Conservation (phyloP, 1,284 basidiomycete species). For the Irpex rosettiformis region DNA sequence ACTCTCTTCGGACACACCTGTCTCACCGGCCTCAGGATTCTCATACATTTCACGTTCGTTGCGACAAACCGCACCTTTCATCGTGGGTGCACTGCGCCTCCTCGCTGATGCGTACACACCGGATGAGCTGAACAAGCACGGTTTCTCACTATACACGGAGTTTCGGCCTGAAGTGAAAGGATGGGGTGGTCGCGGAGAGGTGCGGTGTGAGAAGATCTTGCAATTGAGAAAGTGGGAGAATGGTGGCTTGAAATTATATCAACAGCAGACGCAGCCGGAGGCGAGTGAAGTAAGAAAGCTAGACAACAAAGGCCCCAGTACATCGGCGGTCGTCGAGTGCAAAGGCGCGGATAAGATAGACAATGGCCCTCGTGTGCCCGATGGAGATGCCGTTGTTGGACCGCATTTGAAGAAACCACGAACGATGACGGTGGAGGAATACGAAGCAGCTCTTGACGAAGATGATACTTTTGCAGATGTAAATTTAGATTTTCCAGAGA, state of each 20-base stretch:
- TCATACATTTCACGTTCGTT: conserved; percentile 81
- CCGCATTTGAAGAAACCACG: conserved; percentile 39
- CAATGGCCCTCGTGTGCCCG: conserved; percentile 17
- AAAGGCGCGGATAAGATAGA: conserved; percentile 4
- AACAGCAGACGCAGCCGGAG: not conserved
- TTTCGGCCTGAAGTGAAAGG: conserved; percentile 70
- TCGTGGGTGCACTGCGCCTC: conserved; percentile 80
- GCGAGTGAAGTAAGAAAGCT: not conserved
- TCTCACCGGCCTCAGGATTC: conserved; percentile 71
- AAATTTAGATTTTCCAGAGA: conserved; percentile 31
- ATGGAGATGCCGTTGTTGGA: conserved; percentile 20
- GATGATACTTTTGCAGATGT: conserved; percentile 43
- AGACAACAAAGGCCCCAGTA: not conserved
- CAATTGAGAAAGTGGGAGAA: conserved; percentile 34
- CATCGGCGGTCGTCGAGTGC: not conserved
- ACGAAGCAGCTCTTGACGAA: conserved; percentile 47
- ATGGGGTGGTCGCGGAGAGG: conserved; percentile 73
- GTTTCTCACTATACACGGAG: conserved; percentile 72
- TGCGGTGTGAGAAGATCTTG: conserved; percentile 61
- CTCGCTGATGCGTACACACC: conserved; percentile 68
- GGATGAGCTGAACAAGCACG: conserved; percentile 65
- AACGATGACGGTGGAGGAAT: conserved; percentile 42
- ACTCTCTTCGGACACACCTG: conserved; percentile 69
- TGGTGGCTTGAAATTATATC: not conserved
- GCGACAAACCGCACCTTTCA: conserved; percentile 67